Evolutionary conservation across 1,139 yeast species (phyloP).

Genomic region (Spencermartinsiella ligniputridi): DNA sequence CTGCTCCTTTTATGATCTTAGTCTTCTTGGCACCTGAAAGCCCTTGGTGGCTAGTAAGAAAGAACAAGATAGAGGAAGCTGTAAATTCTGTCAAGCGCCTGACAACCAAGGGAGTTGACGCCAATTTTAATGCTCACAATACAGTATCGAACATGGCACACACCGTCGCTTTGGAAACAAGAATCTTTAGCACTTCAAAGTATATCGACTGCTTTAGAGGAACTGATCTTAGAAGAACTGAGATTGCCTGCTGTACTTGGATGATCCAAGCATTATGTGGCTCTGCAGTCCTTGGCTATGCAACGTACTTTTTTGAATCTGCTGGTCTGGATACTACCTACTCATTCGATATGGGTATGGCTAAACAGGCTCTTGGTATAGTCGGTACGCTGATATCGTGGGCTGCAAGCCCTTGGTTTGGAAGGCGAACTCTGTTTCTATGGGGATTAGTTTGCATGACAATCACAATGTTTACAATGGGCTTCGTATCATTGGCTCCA

Average conservation of each 20-base stretch:
- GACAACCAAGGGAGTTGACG: constrained; percentile 34
- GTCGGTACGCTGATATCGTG: constrained; percentile 50
- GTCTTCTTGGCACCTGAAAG: constrained; percentile 52
- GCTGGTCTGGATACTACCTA: constrained; percentile 12
- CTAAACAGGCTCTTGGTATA: constrained; percentile 39
- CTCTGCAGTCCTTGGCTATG: constrained; percentile 5
- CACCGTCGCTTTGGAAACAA: constrained; percentile 37
- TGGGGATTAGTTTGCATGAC: constrained; percentile 39
- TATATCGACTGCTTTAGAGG: constrained; percentile 33
- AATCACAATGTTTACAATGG: constrained; percentile 35
- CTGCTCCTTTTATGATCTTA: constrained; percentile 47
- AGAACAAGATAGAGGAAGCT: constrained; percentile 33
- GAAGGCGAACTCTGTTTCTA: constrained; percentile 46
- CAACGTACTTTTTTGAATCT: constrained; percentile 13
- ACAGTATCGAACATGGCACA: constrained; percentile 10
- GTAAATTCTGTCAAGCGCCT: constrained; percentile 10
- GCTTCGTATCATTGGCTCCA: constrained; percentile 13
- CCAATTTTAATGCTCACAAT: constrained; percentile 34
- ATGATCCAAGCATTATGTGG: constrained; percentile 43
- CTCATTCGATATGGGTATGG: constrained; percentile 13
- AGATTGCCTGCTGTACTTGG: constrained; percentile 28
- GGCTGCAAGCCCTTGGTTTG: constrained; percentile 42
- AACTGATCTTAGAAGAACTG: constrained; percentile 9
- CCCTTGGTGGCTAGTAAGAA: constrained; percentile 50
- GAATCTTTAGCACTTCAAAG: constrained; percentile 30